Base-by-base conservation (phyloP, 2,329 filamentous ascomycete species). In the Xylariaceae sp. region DNA sequence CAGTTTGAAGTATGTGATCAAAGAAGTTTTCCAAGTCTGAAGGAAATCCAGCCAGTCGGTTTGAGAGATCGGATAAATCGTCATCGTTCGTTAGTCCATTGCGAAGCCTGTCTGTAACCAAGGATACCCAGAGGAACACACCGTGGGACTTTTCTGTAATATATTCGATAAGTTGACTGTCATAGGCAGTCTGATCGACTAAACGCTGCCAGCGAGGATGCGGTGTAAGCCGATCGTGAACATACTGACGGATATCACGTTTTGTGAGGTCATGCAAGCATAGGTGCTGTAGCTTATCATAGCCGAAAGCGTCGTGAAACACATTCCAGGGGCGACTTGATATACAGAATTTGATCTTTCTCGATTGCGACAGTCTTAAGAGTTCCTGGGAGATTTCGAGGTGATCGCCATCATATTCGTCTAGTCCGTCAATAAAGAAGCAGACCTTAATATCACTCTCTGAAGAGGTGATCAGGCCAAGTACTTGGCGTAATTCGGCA, bases 341-440 rank as follows among this genome's bases (percentile, higher is more conserved):
- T 3, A 67, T 48, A 42, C 54, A 57, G 7, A 29, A 45, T 8
- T 57, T 57, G 18, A 57, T 67, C 62, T 26, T 67, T 15, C 26
- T 66, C 65, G 46, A 67, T 52, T 18, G 44, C 30, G 30, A 50
- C 26, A 48, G 46, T 26, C 16, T 51, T 9, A 24, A 50, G 10
- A 52, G 46, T 32, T 33, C 60, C 37, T 44, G 61, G 44, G 11
- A 67, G 20, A 61, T 55, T 7, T 67, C 59, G 3, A 55, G 15
- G 39, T 64, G 61, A 24, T 66, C 61, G 0, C 65, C 66, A 6
- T 60, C 48, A 36, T 63, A 70, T 47, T 72, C 68, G 42, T 71
- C 69, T 6, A 72, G 52, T 63, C 53, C 70, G 27, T 73, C 70
- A n/a, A 72, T 64, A 29, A 72, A 72, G 26, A 72, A 61, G 40